A percentile compares a stretch with the other conserved stretches of the same genome.
Evolutionary conservation across 768 basidiomycete species (phyloP).

Genomic region (Paxillus ammoniavirescens): DNA sequence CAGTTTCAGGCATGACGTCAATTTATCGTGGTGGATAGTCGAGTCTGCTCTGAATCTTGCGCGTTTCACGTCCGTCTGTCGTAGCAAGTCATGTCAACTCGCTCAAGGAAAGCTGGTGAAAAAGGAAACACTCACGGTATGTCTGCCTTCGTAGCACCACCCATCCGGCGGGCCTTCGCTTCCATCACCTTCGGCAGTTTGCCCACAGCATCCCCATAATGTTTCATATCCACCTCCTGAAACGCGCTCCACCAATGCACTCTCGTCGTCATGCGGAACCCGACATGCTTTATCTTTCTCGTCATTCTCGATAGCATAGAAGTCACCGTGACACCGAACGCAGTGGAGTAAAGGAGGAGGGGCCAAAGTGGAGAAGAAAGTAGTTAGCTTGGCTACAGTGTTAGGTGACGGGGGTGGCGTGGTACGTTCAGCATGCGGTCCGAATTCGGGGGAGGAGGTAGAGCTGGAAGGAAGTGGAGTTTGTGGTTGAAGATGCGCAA

Average conservation of each 20-base stretch:
- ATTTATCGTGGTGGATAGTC: conserved; percentile 60
- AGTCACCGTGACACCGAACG: conserved; percentile 69
- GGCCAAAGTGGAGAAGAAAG: conserved; percentile 60
- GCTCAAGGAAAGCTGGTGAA: background rate
- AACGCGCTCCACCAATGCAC: conserved; percentile 68
- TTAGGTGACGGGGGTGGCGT: conserved; percentile 30
- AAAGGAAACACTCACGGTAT: conserved; percentile 45
- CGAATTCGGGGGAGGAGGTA: conserved; percentile 12
- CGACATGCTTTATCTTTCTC: conserved; percentile 59
- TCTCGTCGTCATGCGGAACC: conserved; percentile 79
- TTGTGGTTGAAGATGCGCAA: conserved; percentile 43
- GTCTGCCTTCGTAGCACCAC: conserved; percentile 84
- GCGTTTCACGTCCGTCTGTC: conserved; percentile 67
- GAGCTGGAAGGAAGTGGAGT: background rate
- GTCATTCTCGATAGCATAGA: conserved; percentile 68
- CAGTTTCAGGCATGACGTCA: conserved; percentile 54
- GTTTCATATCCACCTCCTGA: conserved; percentile 46
- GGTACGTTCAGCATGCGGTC: conserved; percentile 8
- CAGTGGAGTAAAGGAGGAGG: conserved; percentile 75
- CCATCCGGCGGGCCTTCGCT: conserved; percentile 83
- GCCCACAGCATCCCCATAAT: conserved; percentile 72
- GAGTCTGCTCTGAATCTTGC: conserved; percentile 81
- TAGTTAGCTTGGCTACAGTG: conserved; percentile 45
- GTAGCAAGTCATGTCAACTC: background rate
- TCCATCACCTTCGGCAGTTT: conserved; percentile 71